A percentile compares a stretch with the other conserved stretches of the same genome.
phyloP scores from a whole-genome alignment of 257 asterid genomes.

The Lycium barbarum region DNA sequence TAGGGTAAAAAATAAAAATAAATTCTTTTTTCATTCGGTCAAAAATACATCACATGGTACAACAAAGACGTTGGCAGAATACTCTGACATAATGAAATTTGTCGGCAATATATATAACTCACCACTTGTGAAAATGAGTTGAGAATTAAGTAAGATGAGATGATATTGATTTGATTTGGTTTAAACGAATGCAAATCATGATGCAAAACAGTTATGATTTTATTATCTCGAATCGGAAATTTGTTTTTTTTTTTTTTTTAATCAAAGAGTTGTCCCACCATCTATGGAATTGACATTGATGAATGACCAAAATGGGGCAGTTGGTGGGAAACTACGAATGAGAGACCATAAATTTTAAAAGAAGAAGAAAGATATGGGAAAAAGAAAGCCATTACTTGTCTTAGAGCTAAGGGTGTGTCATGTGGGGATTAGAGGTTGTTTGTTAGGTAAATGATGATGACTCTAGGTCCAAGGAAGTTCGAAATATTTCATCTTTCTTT shows the following conservation, averaged over 20 bases:
- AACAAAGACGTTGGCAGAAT: neutral
- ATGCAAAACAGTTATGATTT: neutral
- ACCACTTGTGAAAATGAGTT: neutral
- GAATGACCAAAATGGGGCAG: conserved; percentile 26
- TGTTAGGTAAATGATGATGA: neutral
- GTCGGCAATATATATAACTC: neutral
- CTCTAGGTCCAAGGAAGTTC: neutral
- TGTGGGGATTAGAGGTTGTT: neutral
- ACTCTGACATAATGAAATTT: neutral
- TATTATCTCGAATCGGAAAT: neutral
- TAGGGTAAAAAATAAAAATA: no score
- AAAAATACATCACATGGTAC: neutral
- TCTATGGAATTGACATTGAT: neutral
- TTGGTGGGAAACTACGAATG: conserved; percentile 1
- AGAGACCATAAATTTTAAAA: neutral
- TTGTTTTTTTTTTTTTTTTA: neutral
- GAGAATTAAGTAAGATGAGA: no score
- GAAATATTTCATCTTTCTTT: neutral
- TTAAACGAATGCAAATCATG: neutral
- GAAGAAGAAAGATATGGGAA: neutral
- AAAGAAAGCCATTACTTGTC: neutral
- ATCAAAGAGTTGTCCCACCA: neutral
- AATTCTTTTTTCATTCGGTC: no score
- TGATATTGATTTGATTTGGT: conserved; percentile 21
- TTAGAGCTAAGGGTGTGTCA: neutral